Evolutionary conservation across 2,329 filamentous ascomycete genomes (phyloP).

Genomic region (Leptographium flavum): DNA sequence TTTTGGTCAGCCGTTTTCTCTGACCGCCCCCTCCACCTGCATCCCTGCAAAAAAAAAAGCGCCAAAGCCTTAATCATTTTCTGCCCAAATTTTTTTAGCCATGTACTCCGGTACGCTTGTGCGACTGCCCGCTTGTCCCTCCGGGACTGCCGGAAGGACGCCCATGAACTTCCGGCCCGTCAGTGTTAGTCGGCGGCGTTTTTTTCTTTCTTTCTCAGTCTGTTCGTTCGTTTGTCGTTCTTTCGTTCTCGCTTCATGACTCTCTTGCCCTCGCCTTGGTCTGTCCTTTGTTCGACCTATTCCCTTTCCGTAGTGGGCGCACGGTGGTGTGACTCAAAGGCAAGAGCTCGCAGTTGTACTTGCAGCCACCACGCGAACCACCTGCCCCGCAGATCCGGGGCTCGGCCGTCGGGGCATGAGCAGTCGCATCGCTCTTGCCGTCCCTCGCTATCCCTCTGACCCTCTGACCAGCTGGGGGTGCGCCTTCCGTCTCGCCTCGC

Average conservation of each 20-base stretch:
- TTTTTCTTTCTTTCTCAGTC: too few species aligned
- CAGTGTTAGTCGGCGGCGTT: neutral
- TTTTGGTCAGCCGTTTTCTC: neutral
- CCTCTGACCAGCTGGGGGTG: too few species aligned
- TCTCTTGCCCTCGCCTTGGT: neutral
- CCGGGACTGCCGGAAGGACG: neutral
- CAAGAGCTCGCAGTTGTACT: neutral
- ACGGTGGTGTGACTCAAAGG: conserved; percentile 1
- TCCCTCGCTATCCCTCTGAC: neutral
- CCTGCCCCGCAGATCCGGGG: conserved; percentile 1
- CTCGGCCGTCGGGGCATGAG: neutral
- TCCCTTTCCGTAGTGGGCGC: neutral
- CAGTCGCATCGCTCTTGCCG: neutral
- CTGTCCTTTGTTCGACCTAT: neutral
- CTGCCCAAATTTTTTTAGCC: neutral
- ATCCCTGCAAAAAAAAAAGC: neutral
- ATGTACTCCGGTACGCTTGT: neutral
- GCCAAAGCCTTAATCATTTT: neutral
- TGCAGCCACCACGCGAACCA: too few species aligned
- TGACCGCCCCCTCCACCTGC: neutral
- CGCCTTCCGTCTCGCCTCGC: neutral
- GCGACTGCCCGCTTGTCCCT: neutral
- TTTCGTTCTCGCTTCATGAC: too few species aligned
- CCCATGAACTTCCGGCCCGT: neutral
- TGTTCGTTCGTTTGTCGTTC: too few species aligned